Base-by-base conservation (phyloP, 768 basidiomycete species). In the Lyophyllum semitale region DNA sequence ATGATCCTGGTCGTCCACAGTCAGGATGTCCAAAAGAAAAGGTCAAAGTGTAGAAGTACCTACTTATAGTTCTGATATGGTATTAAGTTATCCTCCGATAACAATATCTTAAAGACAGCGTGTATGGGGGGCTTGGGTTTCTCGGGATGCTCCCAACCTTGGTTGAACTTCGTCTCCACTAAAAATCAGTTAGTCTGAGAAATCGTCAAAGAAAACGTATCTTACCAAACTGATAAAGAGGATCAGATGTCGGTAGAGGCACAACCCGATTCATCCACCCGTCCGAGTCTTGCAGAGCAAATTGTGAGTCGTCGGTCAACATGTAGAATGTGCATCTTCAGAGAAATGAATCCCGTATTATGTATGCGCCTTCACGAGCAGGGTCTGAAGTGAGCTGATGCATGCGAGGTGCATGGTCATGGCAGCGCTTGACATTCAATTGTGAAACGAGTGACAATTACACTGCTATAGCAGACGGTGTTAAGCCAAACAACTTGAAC, bases 181-280 rank as follows among this genome's bases (percentile, higher is more conserved):
- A 37, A 20, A 51, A 38, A 41, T 44, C 29, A 22, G 26, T 25
- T 6, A n/a, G 18, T 8, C 38, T 26, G 4, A 27, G 22, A 30
- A 44, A 32, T 20, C 45, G 20, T 27, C 53, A 58, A 38, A 35
- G 58, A 43, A 35, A 40, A n/a, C 26, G 47, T 55, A 33, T 61
- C 77, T 57, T 54, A 84, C 84, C 69, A 57, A 72, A 68, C n/a
- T 63, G 49, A 57, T 74, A 83, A 12, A 66, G 59, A 17, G 72
- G 51, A 51, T 74, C 67, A 3, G 68, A 65, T 11, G 57, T 69
- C 17, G 70, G 62, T n/a, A 85, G 63, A 37, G 66, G 63, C 29
- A 73, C 67, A 51, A 85, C 63, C 57, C 81, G 73, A 58, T 69
- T 78, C 59, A 71, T 72, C 62, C 71, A 72, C 51, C 79, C 72